Evolutionary conservation across 148 eudicot species (phyloP).

Genomic region (Chenopodium quinoa): DNA sequence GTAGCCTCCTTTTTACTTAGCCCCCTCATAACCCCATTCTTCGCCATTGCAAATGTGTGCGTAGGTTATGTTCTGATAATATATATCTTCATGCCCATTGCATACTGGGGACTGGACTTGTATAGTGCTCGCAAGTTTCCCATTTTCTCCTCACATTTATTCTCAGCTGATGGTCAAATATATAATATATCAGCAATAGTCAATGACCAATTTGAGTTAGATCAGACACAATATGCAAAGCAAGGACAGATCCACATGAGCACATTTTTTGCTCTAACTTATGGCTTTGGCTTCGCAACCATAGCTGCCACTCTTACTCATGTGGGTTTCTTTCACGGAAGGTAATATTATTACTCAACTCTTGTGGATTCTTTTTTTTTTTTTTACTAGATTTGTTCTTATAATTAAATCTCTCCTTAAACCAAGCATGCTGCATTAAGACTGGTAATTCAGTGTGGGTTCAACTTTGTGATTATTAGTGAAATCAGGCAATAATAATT

Average conservation of each 20-base stretch:
- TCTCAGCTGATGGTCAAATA: constrained; percentile 57
- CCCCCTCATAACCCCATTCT: constrained; percentile 81
- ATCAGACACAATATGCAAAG: constrained; percentile 41
- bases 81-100: constrained; percentile 63
- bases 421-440: background rate
- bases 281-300: constrained; percentile 90
- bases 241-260: constrained; percentile 80
- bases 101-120: constrained; percentile 84
- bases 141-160: constrained; percentile 79
- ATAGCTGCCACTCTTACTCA: constrained; percentile 82
- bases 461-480: no score
- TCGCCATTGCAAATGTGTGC: constrained; percentile 68
- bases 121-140: constrained; percentile 69
- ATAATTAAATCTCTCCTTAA: background rate
- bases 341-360: constrained; percentile 37
- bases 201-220: constrained; percentile 68
- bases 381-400: background rate
- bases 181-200: constrained; percentile 77
- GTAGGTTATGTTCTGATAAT: constrained; percentile 60
- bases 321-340: constrained; percentile 79
- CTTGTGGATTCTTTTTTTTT: background rate
- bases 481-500: no score
- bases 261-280: constrained; percentile 85
- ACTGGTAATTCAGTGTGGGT: no score
- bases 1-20: constrained; percentile 81